Evolutionary conservation across 1,139 yeast genomes (phyloP).

Genomic region (Candida sp.): DNA sequence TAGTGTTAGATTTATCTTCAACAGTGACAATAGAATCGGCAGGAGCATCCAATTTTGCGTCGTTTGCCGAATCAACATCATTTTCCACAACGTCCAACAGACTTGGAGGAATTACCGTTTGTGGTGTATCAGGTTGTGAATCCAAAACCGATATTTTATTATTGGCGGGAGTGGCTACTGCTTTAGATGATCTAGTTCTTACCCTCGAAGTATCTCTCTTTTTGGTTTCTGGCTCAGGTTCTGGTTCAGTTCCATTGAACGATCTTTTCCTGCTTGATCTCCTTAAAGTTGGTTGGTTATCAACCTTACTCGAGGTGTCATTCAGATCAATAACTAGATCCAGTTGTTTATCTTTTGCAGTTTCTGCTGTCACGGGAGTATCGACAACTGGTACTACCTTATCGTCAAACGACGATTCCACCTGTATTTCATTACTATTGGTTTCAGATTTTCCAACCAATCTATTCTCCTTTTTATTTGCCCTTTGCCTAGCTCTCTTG

Average conservation of each 20-base stretch:
- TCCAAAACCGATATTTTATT: neutral
- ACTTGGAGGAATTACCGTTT: too few relatives aligned
- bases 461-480: neutral
- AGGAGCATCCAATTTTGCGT: neutral
- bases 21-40: neutral
- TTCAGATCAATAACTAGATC: neutral
- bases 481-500: neutral
- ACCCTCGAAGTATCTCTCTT: neutral
- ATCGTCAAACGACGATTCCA: neutral
- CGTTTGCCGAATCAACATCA: neutral
- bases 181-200: neutral
- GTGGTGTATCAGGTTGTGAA: neutral
- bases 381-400: neutral
- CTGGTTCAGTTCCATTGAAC: neutral
- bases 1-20: neutral
- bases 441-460: neutral
- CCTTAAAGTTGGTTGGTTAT: neutral
- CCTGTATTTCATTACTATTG: neutral
- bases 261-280: neutral
- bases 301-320: neutral
- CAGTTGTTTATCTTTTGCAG: neutral
- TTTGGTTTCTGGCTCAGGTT: neutral
- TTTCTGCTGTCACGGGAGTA: neutral
- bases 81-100: too few relatives aligned
- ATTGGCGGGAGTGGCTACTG: neutral